A percentile compares a stretch with the other conserved stretches of the same genome.
Conservation (phyloP, 441 rosid species). For the Daphne laureola region DNA sequence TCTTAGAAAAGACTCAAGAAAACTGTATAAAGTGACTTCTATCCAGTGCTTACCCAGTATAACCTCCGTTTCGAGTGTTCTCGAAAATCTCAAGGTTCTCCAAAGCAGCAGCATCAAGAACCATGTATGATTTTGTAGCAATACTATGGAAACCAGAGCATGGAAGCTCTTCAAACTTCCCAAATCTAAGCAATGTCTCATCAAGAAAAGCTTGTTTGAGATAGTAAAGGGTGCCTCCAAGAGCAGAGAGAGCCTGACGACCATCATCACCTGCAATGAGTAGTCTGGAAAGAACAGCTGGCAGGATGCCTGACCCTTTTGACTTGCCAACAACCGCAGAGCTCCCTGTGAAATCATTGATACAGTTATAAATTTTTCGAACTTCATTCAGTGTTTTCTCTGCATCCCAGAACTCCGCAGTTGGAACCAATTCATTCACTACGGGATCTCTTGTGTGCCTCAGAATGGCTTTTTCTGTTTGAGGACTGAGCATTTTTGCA, state of each 20-base stretch:
- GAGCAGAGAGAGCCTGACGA: constrained; percentile 82
- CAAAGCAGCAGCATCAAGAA: constrained; percentile 95
- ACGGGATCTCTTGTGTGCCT: constrained; percentile 89
- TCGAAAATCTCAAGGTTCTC: constrained; percentile 99
- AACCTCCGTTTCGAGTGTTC: constrained; percentile 80
- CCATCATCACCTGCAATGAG: constrained; percentile 47
- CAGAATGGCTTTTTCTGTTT: constrained; percentile 64
- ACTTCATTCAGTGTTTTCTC: constrained; percentile 70
- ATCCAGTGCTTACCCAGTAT: constrained; percentile 54
- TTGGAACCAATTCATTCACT: constrained; percentile 72
- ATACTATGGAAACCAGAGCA: constrained; percentile 46
- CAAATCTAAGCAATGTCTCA: constrained; percentile 85
- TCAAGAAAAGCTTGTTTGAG: constrained; percentile 86
- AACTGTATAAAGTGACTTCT: constrained; percentile 6
- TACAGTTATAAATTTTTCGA: constrained; percentile 38
- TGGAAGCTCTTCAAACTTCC: constrained; percentile 84
- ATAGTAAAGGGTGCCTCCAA: constrained; percentile 92
- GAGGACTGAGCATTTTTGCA: constrained; percentile 54
- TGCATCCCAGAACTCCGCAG: constrained; percentile 86
- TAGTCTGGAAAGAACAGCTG: constrained; percentile 50
- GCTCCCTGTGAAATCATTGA: constrained; percentile 33
- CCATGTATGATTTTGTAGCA: constrained; percentile 69
- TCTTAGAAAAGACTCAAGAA: constrained; percentile 18
- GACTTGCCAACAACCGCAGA: constrained; percentile 18
- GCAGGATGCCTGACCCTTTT: constrained; percentile 34